Evolutionary conservation across 2,329 filamentous ascomycete species (phyloP).

Genomic region (Setomelanomma holmii): DNA sequence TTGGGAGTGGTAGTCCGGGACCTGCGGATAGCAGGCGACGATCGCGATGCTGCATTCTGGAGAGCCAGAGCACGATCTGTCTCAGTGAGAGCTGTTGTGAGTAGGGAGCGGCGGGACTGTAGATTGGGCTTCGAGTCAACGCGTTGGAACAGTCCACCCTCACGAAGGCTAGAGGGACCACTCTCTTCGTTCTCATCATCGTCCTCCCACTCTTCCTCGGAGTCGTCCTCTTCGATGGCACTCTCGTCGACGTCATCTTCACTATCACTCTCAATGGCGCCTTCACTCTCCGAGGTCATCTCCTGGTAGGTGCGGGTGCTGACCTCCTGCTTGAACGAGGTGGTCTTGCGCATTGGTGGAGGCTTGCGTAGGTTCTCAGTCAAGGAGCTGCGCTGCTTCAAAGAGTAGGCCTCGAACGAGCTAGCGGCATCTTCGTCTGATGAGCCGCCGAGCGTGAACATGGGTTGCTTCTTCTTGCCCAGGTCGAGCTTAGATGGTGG

Average conservation of each 20-base stretch:
- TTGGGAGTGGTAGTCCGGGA: conserved; percentile 73
- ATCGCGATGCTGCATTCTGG: conserved; percentile 68
- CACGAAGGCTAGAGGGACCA: conserved; percentile 81
- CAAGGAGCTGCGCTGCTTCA: conserved; percentile 60
- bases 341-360: conserved; percentile 70
- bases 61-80: conserved; percentile 74
- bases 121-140: conserved; percentile 88
- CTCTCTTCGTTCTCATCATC: conserved; percentile 77
- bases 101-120: conserved; percentile 83
- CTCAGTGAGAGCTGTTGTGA: conserved; percentile 88
- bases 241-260: conserved; percentile 66
- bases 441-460: conserved; percentile 78
- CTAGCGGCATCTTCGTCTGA: conserved; percentile 86
- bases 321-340: conserved; percentile 82
- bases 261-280: conserved; percentile 65
- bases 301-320: conserved; percentile 70
- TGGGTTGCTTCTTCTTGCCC: conserved; percentile 70
- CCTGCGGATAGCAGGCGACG: conserved; percentile 61
- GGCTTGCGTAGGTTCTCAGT: conserved; percentile 60
- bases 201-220: conserved; percentile 62
- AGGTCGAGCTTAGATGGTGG: conserved; percentile 43
- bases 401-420: conserved; percentile 68
- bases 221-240: conserved; percentile 68
- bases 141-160: conserved; percentile 82
- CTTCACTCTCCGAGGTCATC: conserved; percentile 61